Evolutionary conservation across 805 yeast species (phyloP), one percentile per base, ranked within the genome.

Genomic region (Blastobotrys robertii): DNA sequence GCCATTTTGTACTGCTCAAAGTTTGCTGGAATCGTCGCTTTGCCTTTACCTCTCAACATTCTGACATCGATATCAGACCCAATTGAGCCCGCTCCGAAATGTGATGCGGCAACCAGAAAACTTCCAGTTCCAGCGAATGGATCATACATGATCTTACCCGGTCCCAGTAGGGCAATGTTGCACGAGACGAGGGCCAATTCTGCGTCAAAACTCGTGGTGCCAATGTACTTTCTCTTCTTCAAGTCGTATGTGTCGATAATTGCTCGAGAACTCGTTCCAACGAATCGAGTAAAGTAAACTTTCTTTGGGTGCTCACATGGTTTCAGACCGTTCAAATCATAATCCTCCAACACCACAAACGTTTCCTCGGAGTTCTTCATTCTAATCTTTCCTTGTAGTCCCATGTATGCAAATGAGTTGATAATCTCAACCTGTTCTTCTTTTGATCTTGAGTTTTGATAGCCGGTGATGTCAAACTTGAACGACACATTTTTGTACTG

Each of bases 121-220:
- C 96, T 85, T 0, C 98, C 98, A 0, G 98, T 92, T 0, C 98
- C 98, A 3, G 84, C 86, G 65, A 92, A 92, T 16, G 98, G 98
- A 62, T 92, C 98, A 57, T 85, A 90, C 57, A 83, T 75, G 3
- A 87, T 56, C 42, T 78, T 73, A 0, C 81, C 82, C 0, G 72
- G 68, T 31, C 60, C 68, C 10, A 81, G 85, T 49, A 83, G 87
- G 0, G 84, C 95, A 41, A 92, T 71, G 55, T 90, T 92, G 55
- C 95, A 84, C 28, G 94, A 81, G 11, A 88, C 81, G 38, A 92
- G 64, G 0, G 97, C 78, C 46, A 92, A 66, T 57, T 92, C 97
- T 0, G 96, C 94, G 53, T 92, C 98, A 63, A 92, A 92, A 12
- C 96, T 85, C 0, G 98, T 92, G 5, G 98, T 92, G 2, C 98